Conservation (phyloP, 2,329 filamentous ascomycete genomes). For the Paracorniculantispora psalliotae region DNA sequence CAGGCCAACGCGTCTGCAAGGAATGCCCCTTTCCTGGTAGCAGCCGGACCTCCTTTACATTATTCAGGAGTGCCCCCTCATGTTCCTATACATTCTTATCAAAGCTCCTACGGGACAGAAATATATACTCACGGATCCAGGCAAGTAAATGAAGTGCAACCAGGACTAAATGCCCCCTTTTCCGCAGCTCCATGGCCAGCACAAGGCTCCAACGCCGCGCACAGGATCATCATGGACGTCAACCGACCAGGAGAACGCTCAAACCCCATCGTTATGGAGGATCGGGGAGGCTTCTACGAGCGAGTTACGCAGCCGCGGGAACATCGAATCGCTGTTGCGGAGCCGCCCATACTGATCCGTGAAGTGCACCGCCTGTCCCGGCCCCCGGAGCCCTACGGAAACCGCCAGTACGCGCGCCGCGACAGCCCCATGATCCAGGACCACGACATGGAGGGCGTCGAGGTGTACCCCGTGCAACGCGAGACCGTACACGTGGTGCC, state of each 20-base stretch:
- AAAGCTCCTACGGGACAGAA: neutral
- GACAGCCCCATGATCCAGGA: conserved; percentile 8
- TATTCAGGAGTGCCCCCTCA: neutral
- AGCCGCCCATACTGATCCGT: conserved; percentile 16
- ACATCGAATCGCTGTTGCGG: conserved; percentile 14
- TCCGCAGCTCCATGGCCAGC: conserved; percentile 6
- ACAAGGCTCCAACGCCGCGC: conserved; percentile 19
- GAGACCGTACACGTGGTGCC: neutral
- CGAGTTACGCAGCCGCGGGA: conserved; percentile 23
- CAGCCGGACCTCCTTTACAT: neutral
- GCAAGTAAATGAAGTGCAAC: conserved; percentile 7
- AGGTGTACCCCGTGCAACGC: neutral
- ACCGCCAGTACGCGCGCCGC: neutral
- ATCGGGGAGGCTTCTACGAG: conserved; percentile 34
- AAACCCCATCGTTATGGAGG: conserved; percentile 36
- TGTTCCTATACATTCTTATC: neutral
- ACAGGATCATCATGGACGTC: conserved; percentile 27
- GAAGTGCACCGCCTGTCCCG: conserved; percentile 12
- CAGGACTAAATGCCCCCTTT: neutral
- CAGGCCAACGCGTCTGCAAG: neutral
- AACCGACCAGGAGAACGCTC: conserved; percentile 26
- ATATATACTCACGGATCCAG: neutral
- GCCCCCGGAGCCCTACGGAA: neutral
- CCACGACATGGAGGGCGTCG: conserved; percentile 7
- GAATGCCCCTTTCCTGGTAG: neutral